Evolutionary conservation across 495 filamentous ascomycete genomes (phyloP), one percentile per base, ranked within the genome.

Genomic region (Penicillium nucicola): DNA sequence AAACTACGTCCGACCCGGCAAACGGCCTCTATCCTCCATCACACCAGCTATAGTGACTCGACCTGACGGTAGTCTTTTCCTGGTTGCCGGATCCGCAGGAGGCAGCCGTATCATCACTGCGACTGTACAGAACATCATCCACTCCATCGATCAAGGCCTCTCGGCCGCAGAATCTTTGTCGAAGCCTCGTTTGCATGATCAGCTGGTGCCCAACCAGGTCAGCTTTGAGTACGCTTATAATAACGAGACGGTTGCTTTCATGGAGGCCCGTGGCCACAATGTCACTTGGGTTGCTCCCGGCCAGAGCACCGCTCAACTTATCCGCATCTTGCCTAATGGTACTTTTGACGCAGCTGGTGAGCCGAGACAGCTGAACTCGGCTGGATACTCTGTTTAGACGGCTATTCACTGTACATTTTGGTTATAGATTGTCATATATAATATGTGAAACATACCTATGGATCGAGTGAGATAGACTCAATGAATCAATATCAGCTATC

Each of bases 101-200:
- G 92, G 92, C 6, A 88, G 83, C n/a, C 79, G 88, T 5, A 97
- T 96, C 64, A 92, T 92, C 67, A 95, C 89, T 0, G 74, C 88
- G 0, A 92, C 87, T 0, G 77, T 90, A 37, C 89, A 93, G 66
- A 84, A 81, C 45, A 77, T 92, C 18, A 85, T 85, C 58, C 77
- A 89, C 58, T 73, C 88, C 5, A 72, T 97, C 0, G 88, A 92
- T 48, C 75, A 80, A 19, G 72, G 74, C 34, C 69, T 84, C 56
- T 78, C 71, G 1, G 67, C 84, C 0, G 58, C 71, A 4, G 74
- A 86, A 33, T 84, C 88, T 0, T 72, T 96, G 15, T 80, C 81
- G 0, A 57, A 71, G 32, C 87, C 89, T 2, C 70, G 91, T 0
- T 56, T 93, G 14, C 92, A 97, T 64, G 88, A 97, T 57, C 92